phyloP scores from a whole-genome alignment of 1,284 basidiomycete species.

The Amylostereum areolatum region DNA sequence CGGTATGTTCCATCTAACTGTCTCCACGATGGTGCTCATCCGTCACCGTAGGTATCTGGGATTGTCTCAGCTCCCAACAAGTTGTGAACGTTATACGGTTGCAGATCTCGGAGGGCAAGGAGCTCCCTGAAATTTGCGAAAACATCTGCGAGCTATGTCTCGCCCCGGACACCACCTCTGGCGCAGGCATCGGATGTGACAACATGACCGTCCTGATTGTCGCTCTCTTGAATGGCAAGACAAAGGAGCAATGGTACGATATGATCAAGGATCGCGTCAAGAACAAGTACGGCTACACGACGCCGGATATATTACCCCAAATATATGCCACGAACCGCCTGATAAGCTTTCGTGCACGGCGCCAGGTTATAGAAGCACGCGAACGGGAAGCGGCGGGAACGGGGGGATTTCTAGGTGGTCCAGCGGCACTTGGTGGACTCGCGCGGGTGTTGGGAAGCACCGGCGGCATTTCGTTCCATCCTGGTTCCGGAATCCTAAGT shows the following conservation, averaged over 20 bases:
- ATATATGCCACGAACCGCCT: slow-evolving; percentile 61
- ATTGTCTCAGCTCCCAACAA: slow-evolving; percentile 92
- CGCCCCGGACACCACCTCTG: slow-evolving; percentile 89
- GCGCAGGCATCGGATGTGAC: slow-evolving; percentile 93
- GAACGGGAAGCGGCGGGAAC: slow-evolving; percentile 42
- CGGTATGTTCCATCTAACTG: slow-evolving; percentile 45
- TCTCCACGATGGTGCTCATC: slow-evolving; percentile 5
- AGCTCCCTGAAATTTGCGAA: slow-evolving; percentile 81
- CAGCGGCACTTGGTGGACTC: slow-evolving; percentile 24
- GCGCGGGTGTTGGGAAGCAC: slow-evolving; percentile 41
- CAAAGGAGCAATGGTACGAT: slow-evolving; percentile 87
- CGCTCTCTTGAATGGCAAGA: slow-evolving; percentile 82
- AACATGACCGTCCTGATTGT: slow-evolving; percentile 98
- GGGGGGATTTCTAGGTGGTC: not conserved
- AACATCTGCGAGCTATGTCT: slow-evolving; percentile 91
- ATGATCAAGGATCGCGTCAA: slow-evolving; percentile 90
- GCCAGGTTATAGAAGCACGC: slow-evolving; percentile 48
- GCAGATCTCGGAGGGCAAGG: slow-evolving; percentile 76
- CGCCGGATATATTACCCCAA: slow-evolving; percentile 62
- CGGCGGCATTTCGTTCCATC: slow-evolving; percentile 54
- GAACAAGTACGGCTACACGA: slow-evolving; percentile 63
- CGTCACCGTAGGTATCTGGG: slow-evolving; percentile 84
- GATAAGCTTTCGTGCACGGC: slow-evolving; percentile 50
- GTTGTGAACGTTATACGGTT: slow-evolving; percentile 88
- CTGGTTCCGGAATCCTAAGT: slow-evolving; percentile 41